Conservation (phyloP, 352 stramenopile genomes). For the Phytophthora nicotianae region DNA sequence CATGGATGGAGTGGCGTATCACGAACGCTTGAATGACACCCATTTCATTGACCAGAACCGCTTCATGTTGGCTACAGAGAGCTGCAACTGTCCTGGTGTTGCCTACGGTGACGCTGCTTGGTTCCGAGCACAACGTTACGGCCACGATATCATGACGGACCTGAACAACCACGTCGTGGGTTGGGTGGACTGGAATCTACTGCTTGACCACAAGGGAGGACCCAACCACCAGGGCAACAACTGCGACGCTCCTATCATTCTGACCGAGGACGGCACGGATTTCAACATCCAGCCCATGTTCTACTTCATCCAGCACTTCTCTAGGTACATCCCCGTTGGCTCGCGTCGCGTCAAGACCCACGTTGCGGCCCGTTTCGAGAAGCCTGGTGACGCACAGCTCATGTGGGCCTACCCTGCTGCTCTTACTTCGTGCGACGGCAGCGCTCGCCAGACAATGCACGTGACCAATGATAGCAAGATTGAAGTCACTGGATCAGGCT, state of each 20-base stretch:
- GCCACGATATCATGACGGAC: conserved; percentile 90
- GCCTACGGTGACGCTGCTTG: conserved; percentile 64
- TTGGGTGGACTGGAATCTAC: conserved; percentile 94
- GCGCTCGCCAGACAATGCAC: conserved; percentile 59
- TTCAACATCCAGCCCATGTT: conserved; percentile 87
- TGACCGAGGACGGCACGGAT: conserved; percentile 58
- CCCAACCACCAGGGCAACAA: conserved; percentile 89
- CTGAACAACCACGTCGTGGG: conserved; percentile 86
- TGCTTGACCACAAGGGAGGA: conserved; percentile 86
- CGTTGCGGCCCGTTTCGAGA: conserved; percentile 48
- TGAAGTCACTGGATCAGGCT: conserved; percentile 55
- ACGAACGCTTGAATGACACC: conserved; percentile 77
- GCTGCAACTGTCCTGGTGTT: conserved; percentile 77
- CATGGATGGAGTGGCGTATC: conserved; percentile 76
- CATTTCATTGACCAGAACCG: conserved; percentile 63
- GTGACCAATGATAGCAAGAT: conserved; percentile 67
- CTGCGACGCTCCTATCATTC: conserved; percentile 67
- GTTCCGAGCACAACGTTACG: conserved; percentile 87
- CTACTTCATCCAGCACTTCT: conserved; percentile 92
- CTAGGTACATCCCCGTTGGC: conserved; percentile 74
- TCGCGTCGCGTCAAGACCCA: conserved; percentile 62
- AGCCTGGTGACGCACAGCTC: conserved; percentile 62
- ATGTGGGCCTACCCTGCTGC: conserved; percentile 52
- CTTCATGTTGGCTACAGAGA: conserved; percentile 78
- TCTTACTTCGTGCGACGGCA: conserved; percentile 59